phyloP scores from a whole-genome alignment of 495 filamentous ascomycete genomes.

The Xylaria bambusicola region DNA sequence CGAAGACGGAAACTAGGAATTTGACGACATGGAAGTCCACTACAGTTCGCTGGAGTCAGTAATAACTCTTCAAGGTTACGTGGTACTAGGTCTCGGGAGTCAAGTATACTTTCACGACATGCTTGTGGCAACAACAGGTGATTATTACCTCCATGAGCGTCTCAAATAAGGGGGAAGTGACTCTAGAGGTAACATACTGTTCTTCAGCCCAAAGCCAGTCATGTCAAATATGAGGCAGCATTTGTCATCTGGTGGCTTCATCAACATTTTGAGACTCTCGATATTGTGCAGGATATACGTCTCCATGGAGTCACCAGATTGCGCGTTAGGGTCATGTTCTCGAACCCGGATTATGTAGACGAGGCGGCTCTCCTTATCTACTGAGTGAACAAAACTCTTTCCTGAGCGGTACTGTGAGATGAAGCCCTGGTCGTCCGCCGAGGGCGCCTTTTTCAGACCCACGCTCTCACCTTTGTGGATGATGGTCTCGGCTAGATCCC shows the following conservation, averaged over 20 bases:
- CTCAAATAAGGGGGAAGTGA: too few species aligned
- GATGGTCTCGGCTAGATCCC: slow-evolving; percentile 1
- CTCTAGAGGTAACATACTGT: too few species aligned
- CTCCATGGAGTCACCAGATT: slow-evolving; percentile 11
- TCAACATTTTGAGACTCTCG: slow-evolving; percentile 10
- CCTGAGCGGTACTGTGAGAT: slow-evolving; percentile 18
- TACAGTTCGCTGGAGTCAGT: too few species aligned
- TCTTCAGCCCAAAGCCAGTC: slow-evolving; percentile 14
- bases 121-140: too few species aligned
- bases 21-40: slow-evolving; percentile 17
- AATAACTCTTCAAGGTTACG: too few species aligned
- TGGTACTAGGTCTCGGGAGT: too few species aligned
- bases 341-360: slow-evolving; percentile 6
- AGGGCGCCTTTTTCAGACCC: not conserved
- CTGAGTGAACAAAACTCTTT: slow-evolving; percentile 13
- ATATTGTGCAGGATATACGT: slow-evolving; percentile 14
- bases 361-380: not conserved
- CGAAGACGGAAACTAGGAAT: slow-evolving; percentile 16
- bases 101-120: too few species aligned
- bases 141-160: too few species aligned
- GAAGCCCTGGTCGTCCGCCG: slow-evolving; percentile 15
- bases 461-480: slow-evolving; percentile 8
- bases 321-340: slow-evolving; percentile 8
- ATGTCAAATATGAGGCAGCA: slow-evolving; percentile 19
- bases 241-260: not conserved